Evolutionary conservation across 768 basidiomycete species (phyloP).

Genomic region (Roridomyces roridus): DNA sequence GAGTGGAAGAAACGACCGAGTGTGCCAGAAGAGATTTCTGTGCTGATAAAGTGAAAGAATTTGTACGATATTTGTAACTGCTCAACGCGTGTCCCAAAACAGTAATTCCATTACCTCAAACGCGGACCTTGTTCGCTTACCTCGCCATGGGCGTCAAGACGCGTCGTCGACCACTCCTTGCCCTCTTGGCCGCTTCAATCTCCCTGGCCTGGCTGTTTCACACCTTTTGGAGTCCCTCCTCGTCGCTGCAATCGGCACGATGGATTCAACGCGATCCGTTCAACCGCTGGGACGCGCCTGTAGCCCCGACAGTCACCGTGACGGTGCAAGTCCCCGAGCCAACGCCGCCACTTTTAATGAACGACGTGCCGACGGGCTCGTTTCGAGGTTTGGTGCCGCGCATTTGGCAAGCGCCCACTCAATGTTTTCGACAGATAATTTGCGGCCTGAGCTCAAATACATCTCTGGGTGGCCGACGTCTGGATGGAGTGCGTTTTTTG

Average conservation of each 20-base stretch:
- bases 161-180: not conserved
- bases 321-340: not conserved
- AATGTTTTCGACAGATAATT: not conserved
- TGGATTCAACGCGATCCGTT: too few relatives aligned
- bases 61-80: too few relatives aligned
- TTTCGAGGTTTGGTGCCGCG: not conserved
- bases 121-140: too few relatives aligned
- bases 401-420: too few relatives aligned
- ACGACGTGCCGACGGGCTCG: not conserved
- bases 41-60: slow-evolving; percentile 18
- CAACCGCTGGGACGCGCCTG: not conserved
- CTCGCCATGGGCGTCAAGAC: too few relatives aligned
- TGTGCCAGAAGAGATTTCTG: slow-evolving; percentile 45
- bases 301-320: not conserved
- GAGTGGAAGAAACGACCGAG: slow-evolving; percentile 56
- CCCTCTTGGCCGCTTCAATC: too few relatives aligned
- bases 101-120: too few relatives aligned
- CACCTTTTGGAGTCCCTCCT: too few relatives aligned
- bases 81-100: too few relatives aligned
- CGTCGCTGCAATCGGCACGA: too few relatives aligned
- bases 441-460: slow-evolving; percentile 3
- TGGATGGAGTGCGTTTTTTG: slow-evolving; percentile 3
- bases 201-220: too few relatives aligned
- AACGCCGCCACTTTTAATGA: not conserved
- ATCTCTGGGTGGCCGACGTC: slow-evolving; percentile 1